Base-by-base conservation (phyloP, 192 early-diverging fungal genomes). In the Coemansia sp. region DNA sequence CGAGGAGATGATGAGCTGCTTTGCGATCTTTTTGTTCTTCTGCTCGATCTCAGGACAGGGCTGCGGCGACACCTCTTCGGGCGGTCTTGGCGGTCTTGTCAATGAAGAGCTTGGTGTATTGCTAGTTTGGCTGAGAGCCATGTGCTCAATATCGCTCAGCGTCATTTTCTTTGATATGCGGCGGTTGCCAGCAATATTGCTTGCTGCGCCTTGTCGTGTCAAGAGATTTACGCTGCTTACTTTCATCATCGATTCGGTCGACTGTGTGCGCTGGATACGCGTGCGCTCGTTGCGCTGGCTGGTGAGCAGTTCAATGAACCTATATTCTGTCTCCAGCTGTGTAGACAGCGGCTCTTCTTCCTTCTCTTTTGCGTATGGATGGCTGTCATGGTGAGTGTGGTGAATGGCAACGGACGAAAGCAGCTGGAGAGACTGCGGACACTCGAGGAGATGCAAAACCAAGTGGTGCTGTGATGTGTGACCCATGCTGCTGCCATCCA, bases 1-100 rank as follows among this genome's bases (percentile, higher is more conserved):
- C 55, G 82, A 63, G 15, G 77, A 46, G 24, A 84, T 79, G 50
- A 84, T 79, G 13, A 84, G 76, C 69, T 84, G 77, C 64, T 84
- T 84, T 1, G 82, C 82, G 27, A 76, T 60, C 46, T 67, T 65
- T 63, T 84, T 84, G 64, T 84, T 84, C 31, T 62, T 38, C 66
- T 69, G 58, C 64, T 83, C 79, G 5, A 55, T 61, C 29, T 70
- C 64, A 13, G 58, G 50, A 27, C 44, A 67, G 4, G 66, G 64
- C 61, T 20, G 39, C 61, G 61, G 61, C 18, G 61, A 38, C 20
- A 62, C 7, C 3, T 40, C 61, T 11, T 62, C 39, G 36, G 36
- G 61, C 61, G 61, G 39, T 3, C 24, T 38, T 41, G 36, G 61
- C 61, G 61, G 39, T 12, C 20, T 38, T 41, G 36, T n/a, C 9